These are phyloP conservation scores for Vanilla planifolia DNA, from an alignment of 106 monocot species.

Conservation along the genomic window DNA sequence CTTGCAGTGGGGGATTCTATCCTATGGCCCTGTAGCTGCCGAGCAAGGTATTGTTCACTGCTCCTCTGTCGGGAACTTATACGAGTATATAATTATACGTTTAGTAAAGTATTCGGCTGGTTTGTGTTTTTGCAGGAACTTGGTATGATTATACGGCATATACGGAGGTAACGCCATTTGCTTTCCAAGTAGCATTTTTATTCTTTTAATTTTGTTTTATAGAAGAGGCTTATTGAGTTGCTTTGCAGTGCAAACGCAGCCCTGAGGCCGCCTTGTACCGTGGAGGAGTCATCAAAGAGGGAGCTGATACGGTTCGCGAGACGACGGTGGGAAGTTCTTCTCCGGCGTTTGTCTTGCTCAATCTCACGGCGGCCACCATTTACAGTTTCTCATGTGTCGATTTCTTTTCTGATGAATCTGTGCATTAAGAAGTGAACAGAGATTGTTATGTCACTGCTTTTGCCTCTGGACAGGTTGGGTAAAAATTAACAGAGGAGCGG, in stretches of 20 bases:
- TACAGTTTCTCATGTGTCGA: slow-evolving; percentile 89
- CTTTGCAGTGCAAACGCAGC: slow-evolving; percentile 53
- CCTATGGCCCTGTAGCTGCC: neutral
- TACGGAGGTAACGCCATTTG: slow-evolving; percentile 27
- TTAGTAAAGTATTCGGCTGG: neutral
- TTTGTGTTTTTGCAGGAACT: slow-evolving; percentile 5
- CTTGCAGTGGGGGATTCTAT: too few relatives aligned
- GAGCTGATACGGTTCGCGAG: slow-evolving; percentile 9
- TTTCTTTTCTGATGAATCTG: neutral
- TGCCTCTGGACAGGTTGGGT: slow-evolving; percentile 63
- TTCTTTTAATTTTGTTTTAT: neutral
- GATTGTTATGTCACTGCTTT: neutral
- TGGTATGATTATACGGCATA: slow-evolving; percentile 43
- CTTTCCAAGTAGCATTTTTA: neutral
- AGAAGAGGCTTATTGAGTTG: neutral
- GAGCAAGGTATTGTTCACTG: neutral
- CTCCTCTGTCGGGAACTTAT: neutral
- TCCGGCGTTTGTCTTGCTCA: slow-evolving; percentile 51
- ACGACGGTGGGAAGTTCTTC: slow-evolving; percentile 37
- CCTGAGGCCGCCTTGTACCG: slow-evolving; percentile 76
- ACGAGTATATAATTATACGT: too few relatives aligned
- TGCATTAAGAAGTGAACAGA: neutral
- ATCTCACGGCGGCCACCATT: slow-evolving; percentile 51
- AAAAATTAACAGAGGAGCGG: slow-evolving; percentile 42
- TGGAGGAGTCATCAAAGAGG: slow-evolving; percentile 53